A percentile compares a stretch with the other conserved stretches of the same genome.
phyloP scores from a whole-genome alignment of 2,329 filamentous ascomycete species.

The Leptographium procerum region DNA sequence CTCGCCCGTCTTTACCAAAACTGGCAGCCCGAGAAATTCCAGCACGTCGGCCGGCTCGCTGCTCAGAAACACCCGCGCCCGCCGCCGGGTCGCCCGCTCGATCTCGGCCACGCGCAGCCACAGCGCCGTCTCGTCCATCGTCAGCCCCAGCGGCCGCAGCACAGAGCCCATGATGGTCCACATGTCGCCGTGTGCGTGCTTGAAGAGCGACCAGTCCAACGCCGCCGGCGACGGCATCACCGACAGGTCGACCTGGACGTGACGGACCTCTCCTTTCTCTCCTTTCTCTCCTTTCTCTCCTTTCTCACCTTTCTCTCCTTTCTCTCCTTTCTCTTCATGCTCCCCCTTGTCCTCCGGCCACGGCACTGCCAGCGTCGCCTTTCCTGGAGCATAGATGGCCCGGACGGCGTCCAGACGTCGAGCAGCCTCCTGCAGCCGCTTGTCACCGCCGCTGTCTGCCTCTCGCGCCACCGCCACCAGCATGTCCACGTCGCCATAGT shows the following conservation, averaged over 20 bases:
- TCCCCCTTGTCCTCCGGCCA: slow-evolving; percentile 28
- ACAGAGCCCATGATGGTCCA: slow-evolving; percentile 56
- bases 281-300: background rate
- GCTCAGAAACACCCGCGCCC: slow-evolving; percentile 49
- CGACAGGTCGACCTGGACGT: slow-evolving; percentile 60
- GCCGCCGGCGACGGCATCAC: slow-evolving; percentile 30
- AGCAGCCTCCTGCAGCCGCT: background rate
- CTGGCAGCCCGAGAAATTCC: slow-evolving; percentile 48
- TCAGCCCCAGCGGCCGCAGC: slow-evolving; percentile 55
- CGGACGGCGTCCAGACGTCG: slow-evolving; percentile 32
- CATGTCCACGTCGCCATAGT: slow-evolving; percentile 66
- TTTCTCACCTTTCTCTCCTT: background rate
- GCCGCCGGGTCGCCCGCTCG: slow-evolving; percentile 44
- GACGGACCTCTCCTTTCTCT: slow-evolving; percentile 14
- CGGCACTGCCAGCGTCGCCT: slow-evolving; percentile 41
- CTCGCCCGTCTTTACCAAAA: slow-evolving; percentile 13
- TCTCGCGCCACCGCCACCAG: slow-evolving; percentile 23
- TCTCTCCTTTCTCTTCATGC: background rate
- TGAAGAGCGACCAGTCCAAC: slow-evolving; percentile 55
- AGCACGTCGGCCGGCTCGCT: slow-evolving; percentile 43
- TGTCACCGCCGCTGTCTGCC: background rate
- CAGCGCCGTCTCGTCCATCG: slow-evolving; percentile 50
- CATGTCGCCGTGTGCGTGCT: slow-evolving; percentile 59
- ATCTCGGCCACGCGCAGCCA: slow-evolving; percentile 58
- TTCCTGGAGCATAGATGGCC: slow-evolving; percentile 17